Evolutionary conservation across 441 rosid genomes (phyloP).

Genomic region (Eutrema salsugineum): DNA sequence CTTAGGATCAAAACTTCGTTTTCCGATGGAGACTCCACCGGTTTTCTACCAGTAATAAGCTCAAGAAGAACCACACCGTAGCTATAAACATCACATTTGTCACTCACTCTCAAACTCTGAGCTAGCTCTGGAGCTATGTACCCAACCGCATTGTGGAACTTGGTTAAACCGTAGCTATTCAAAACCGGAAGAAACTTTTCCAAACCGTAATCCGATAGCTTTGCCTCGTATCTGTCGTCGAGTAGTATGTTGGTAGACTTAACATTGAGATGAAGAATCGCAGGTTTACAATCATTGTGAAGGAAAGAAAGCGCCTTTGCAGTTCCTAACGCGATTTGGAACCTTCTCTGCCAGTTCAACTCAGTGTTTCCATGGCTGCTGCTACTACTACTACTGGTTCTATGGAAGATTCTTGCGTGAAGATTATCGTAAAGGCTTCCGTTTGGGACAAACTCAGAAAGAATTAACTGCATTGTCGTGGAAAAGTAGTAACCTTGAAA

Average conservation of each 20-base stretch:
- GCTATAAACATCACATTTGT: conserved; percentile 88
- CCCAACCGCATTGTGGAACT: conserved; percentile 77
- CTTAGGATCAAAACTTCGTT: conserved; percentile 64
- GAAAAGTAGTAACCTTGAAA: conserved; percentile 72
- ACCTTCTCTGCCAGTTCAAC: conserved; percentile 75
- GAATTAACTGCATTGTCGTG: conserved; percentile 55
- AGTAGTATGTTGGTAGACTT: conserved; percentile 84
- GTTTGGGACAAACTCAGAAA: conserved; percentile 50
- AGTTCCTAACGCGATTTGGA: conserved; percentile 74
- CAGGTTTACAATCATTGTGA: conserved; percentile 85
- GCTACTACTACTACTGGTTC: background rate
- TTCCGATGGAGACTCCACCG: conserved; percentile 59
- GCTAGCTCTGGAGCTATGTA: conserved; percentile 93
- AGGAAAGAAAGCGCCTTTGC: conserved; percentile 88
- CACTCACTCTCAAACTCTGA: conserved; percentile 69
- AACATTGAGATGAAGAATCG: conserved; percentile 79
- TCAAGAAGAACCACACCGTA: conserved; percentile 89
- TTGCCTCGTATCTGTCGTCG: conserved; percentile 67
- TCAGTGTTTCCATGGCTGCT: conserved; percentile 53
- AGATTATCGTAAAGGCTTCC: conserved; percentile 63
- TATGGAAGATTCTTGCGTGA: conserved; percentile 35
- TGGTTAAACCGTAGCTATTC: conserved; percentile 61
- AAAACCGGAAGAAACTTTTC: conserved; percentile 75
- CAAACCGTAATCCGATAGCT: conserved; percentile 82
- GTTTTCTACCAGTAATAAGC: conserved; percentile 82